Conservation (phyloP, 2,329 filamentous ascomycete genomes). For the Emericellopsis atlantica region DNA sequence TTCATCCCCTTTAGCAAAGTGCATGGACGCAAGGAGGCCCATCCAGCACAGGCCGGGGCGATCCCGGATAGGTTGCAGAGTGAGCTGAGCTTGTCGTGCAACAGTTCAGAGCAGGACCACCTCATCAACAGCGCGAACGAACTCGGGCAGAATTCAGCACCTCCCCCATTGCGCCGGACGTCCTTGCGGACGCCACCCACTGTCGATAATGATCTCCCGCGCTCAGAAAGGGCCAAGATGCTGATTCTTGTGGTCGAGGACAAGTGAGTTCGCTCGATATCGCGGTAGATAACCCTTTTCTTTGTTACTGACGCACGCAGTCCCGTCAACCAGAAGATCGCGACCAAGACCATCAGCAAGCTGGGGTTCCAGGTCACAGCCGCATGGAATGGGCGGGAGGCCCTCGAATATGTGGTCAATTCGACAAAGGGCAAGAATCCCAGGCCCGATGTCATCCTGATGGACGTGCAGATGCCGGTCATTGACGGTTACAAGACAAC, state of each 20-base stretch:
- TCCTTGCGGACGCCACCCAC: slow-evolving; percentile 21
- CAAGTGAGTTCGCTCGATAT: slow-evolving; percentile 41
- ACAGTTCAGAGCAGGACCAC: slow-evolving; percentile 51
- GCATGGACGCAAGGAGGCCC: slow-evolving; percentile 31
- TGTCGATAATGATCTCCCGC: slow-evolving; percentile 35
- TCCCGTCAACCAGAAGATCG: slow-evolving; percentile 63
- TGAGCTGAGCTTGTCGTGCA: slow-evolving; percentile 51
- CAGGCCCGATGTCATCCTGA: slow-evolving; percentile 63
- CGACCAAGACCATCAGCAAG: slow-evolving; percentile 61
- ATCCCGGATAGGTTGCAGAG: slow-evolving; percentile 57
- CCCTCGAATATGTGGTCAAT: slow-evolving; percentile 56
- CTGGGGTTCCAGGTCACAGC: slow-evolving; percentile 60
- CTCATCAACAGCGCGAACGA: slow-evolving; percentile 19
- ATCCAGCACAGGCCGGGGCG: slow-evolving; percentile 47
- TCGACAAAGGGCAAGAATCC: slow-evolving; percentile 34
- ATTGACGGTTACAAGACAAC: slow-evolving; percentile 71
- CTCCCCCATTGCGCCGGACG: slow-evolving; percentile 15
- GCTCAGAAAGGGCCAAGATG: slow-evolving; percentile 46
- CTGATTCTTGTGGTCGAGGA: slow-evolving; percentile 73
- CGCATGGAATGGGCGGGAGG: slow-evolving; percentile 69
- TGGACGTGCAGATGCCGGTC: slow-evolving; percentile 68
- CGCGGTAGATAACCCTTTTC: background rate
- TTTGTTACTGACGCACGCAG: slow-evolving; percentile 16
- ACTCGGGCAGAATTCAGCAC: slow-evolving; percentile 1
- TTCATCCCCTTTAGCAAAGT: slow-evolving; percentile 68